Evolutionary conservation across 106 monocot species (phyloP).

Genomic region (Dioscorea zingiberensis): DNA sequence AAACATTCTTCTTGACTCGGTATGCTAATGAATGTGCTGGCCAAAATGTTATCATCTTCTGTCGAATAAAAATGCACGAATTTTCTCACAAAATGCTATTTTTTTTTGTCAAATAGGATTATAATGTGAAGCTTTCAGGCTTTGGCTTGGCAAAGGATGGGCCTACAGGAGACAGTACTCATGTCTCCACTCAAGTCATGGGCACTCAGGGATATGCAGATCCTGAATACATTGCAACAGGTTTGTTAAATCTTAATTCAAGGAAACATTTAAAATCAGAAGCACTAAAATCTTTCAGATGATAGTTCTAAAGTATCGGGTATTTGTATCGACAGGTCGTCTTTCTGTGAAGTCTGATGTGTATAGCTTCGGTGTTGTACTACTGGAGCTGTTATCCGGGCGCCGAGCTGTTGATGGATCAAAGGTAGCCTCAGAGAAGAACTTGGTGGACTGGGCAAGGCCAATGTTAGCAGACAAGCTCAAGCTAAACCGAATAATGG

Average conservation of each 20-base stretch:
- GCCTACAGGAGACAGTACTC: constrained; percentile 85
- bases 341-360: constrained; percentile 85
- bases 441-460: constrained; percentile 71
- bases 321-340: constrained; percentile 31
- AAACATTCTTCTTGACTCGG: constrained; percentile 89
- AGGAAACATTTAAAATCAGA: too few species aligned
- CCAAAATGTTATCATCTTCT: too few species aligned
- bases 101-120: constrained; percentile 40
- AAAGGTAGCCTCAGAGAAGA: constrained; percentile 52
- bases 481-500: constrained; percentile 67
- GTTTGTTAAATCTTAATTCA: constrained; percentile 12
- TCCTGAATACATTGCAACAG: constrained; percentile 94
- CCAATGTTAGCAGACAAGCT: constrained; percentile 62
- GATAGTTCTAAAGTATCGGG: too few species aligned
- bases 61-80: too few species aligned
- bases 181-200: constrained; percentile 94
- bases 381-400: constrained; percentile 76
- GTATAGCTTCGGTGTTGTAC: constrained; percentile 86
- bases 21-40: background rate
- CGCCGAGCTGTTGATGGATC: constrained; percentile 59
- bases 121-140: constrained; percentile 74
- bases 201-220: constrained; percentile 95
- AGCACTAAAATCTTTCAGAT: too few species aligned
- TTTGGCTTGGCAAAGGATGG: constrained; percentile 96
- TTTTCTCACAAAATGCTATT: background rate